A percentile compares a stretch with the other conserved stretches of the same genome.
Evolutionary conservation across 371 early-diverging fungal genomes (phyloP).

Genomic region (Chytridium lagenaria): DNA sequence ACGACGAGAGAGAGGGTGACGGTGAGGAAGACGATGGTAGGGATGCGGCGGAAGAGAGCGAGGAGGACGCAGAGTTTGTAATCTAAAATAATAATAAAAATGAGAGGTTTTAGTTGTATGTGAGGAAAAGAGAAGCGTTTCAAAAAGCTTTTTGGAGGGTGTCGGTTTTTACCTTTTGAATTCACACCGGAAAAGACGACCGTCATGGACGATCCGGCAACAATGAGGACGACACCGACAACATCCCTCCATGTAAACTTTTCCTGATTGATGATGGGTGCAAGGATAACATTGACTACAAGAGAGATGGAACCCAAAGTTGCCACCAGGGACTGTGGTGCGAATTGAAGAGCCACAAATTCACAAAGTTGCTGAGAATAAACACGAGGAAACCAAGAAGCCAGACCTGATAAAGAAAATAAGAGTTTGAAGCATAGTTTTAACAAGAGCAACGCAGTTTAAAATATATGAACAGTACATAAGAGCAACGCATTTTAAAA

Average conservation of each 20-base stretch:
- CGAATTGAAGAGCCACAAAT: constrained; percentile 83
- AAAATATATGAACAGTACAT: too few relatives aligned
- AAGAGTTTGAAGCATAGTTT: too few relatives aligned
- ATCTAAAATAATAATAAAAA: too few relatives aligned
- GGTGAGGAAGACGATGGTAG: constrained; percentile 74
- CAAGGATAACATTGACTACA: constrained; percentile 83
- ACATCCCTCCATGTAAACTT: constrained; percentile 71
- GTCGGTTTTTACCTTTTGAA: constrained; percentile 26
- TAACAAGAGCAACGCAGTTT: too few relatives aligned
- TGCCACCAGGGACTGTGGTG: constrained; percentile 85
- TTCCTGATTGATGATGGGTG: constrained; percentile 84
- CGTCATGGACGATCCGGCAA: constrained; percentile 78
- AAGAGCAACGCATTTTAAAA: too few relatives aligned
- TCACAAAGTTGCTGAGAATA: constrained; percentile 74
- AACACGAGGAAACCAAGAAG: constrained; percentile 73
- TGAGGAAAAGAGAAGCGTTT: background rate
- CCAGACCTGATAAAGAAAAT: constrained; percentile 58
- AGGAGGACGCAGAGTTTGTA: constrained; percentile 79
- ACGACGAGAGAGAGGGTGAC: constrained; percentile 64
- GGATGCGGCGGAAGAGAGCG: constrained; percentile 67
- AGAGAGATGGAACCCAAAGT: constrained; percentile 82
- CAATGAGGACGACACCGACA: constrained; percentile 77
- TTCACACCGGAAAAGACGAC: constrained; percentile 70
- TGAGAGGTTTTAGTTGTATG: too few relatives aligned
- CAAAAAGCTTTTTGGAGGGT: too few relatives aligned